Evolutionary conservation across 108 stramenopile species (phyloP).

Genomic region (Mediolabrus comicus): DNA sequence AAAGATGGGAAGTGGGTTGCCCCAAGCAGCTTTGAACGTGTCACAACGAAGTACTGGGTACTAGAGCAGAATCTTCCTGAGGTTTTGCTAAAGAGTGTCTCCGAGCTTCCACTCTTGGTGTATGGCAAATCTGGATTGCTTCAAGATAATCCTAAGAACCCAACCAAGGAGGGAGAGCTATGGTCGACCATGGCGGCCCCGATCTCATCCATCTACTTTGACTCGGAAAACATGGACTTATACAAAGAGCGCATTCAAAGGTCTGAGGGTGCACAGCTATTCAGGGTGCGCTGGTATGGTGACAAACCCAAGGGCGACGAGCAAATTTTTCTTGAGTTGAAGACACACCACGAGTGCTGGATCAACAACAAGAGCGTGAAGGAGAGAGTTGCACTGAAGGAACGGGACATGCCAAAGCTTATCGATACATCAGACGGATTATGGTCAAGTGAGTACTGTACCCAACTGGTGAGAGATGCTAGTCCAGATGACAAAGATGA

Average conservation of each 20-base stretch:
- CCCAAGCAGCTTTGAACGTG: slow-evolving; percentile 22
- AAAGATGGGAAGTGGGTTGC: slow-evolving; percentile 22
- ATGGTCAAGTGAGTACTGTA: slow-evolving; percentile 11
- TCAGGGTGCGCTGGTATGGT: slow-evolving; percentile 48
- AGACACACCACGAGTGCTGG: slow-evolving; percentile 52
- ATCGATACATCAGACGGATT: background rate
- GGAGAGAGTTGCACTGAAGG: slow-evolving; percentile 32
- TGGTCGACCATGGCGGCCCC: slow-evolving; percentile 33
- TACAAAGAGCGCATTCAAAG: slow-evolving; percentile 36
- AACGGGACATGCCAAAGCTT: slow-evolving; percentile 11
- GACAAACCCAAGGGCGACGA: slow-evolving; percentile 25
- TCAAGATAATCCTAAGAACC: background rate
- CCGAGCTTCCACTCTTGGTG: slow-evolving; percentile 38
- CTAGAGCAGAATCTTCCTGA: slow-evolving; percentile 19
- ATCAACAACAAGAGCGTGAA: slow-evolving; percentile 35
- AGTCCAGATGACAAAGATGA: slow-evolving; percentile 6
- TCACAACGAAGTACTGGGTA: slow-evolving; percentile 50
- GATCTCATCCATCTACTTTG: slow-evolving; percentile 47
- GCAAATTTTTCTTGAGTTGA: slow-evolving; percentile 35
- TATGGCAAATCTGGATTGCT: slow-evolving; percentile 25
- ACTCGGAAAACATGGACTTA: slow-evolving; percentile 34
- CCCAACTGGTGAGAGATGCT: slow-evolving; percentile 11
- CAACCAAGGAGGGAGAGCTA: background rate
- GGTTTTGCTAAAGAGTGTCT: slow-evolving; percentile 14
- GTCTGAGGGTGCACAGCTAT: slow-evolving; percentile 32